These are phyloP conservation scores for Tetracentron sinense DNA, from an alignment of 164 flowering plant species.

Conservation along the genomic window DNA sequence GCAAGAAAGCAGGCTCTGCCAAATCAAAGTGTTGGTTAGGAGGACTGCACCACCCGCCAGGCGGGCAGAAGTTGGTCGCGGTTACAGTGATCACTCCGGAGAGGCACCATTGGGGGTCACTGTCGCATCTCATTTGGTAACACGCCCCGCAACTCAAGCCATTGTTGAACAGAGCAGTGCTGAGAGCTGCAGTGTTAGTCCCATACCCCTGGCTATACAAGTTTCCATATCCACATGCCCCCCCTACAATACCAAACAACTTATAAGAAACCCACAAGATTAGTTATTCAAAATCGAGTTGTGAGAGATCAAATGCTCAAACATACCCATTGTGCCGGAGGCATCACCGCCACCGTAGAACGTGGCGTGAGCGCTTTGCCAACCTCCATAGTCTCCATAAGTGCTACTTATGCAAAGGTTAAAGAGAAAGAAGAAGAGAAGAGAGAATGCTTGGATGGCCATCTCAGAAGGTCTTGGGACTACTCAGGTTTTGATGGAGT, in stretches of 20 bases:
- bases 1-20: no score
- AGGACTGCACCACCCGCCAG: slow-evolving; percentile 71
- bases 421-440: slow-evolving; percentile 7
- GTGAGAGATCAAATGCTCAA: not conserved
- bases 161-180: no score
- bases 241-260: slow-evolving; percentile 19
- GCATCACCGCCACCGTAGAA: slow-evolving; percentile 43
- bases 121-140: slow-evolving; percentile 38
- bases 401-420: slow-evolving; percentile 2
- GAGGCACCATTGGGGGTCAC: slow-evolving; percentile 45
- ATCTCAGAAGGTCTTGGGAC: slow-evolving; percentile 1
- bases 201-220: no score
- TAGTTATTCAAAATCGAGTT: not conserved
- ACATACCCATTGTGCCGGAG: slow-evolving; percentile 43
- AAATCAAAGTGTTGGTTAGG: no score
- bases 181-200: no score
- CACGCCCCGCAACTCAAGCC: slow-evolving; percentile 36
- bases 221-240: slow-evolving; percentile 45
- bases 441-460: not conserved
- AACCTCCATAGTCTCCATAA: slow-evolving; percentile 23
- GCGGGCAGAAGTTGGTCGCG: slow-evolving; percentile 53
- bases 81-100: slow-evolving; percentile 39
- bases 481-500: not conserved
- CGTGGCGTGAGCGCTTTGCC: slow-evolving; percentile 40
- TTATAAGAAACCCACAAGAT: not conserved